Evolutionary conservation across 805 yeast species (phyloP).

Genomic region (Kodamaea hsintzibuensis): DNA sequence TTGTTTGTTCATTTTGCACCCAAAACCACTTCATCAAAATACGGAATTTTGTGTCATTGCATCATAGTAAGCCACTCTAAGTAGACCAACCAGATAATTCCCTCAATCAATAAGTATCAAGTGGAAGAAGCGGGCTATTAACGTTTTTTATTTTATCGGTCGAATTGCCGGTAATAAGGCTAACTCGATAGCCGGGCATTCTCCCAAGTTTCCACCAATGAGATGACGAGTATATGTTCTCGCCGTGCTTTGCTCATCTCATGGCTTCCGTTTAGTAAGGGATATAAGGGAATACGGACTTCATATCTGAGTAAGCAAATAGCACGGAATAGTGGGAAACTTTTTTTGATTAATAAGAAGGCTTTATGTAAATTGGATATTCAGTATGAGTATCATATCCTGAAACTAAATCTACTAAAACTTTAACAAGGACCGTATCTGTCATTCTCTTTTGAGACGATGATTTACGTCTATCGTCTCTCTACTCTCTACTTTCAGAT

Average conservation of each 20-base stretch:
- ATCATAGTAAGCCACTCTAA: neutral
- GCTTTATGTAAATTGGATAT: no score
- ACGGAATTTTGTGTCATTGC: neutral
- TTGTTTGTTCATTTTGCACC: neutral
- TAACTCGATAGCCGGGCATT: neutral
- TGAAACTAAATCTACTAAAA: no score
- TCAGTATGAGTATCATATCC: no score
- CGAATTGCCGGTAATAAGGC: neutral
- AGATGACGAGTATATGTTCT: neutral
- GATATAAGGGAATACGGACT: neutral
- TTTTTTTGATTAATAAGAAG: no score
- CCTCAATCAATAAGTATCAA: neutral
- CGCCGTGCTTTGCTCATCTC: neutral
- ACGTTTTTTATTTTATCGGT: neutral
- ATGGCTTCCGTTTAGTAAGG: no score
- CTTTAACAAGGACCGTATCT: no score
- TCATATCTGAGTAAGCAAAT: neutral
- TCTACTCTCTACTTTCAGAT: no score
- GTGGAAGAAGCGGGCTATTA: neutral
- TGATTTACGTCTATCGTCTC: no score
- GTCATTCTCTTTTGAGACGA: no score
- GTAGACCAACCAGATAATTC: constrained; percentile 6
- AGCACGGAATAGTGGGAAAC: no score
- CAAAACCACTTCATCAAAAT: neutral
- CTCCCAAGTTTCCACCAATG: neutral